phyloP scores from a whole-genome alignment of 2,329 filamentous ascomycete species.

The Pseudopyricularia cyperi region DNA sequence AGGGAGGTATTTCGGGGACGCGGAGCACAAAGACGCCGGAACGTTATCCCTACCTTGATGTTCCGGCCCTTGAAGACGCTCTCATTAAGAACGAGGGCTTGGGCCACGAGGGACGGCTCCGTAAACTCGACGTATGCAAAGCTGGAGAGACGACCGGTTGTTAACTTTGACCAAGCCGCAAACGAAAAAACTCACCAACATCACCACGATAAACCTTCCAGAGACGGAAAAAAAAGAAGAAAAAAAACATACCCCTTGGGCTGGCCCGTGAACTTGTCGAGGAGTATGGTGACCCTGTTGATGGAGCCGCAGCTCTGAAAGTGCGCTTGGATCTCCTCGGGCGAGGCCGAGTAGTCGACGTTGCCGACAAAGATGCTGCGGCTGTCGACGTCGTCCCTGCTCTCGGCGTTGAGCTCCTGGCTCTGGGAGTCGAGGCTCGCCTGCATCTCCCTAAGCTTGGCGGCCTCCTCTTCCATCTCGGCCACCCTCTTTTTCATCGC shows the following conservation, averaged over 20 bases:
- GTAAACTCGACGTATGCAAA: constrained; percentile 99
- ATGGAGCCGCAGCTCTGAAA: constrained; percentile 96
- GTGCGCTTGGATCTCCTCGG: constrained; percentile 95
- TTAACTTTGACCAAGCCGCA: too few relatives aligned
- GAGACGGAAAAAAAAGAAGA: too few relatives aligned
- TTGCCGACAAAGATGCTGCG: constrained; percentile 98
- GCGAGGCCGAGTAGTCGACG: constrained; percentile 92
- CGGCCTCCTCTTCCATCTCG: constrained; percentile 84
- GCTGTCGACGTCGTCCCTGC: constrained; percentile 89
- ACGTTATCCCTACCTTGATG: constrained; percentile 63
- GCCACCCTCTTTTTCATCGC: constrained; percentile 79
- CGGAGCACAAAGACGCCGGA: too few relatives aligned
- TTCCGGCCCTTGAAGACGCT: constrained; percentile 90
- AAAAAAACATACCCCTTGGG: constrained; percentile 72
- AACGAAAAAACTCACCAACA: too few relatives aligned
- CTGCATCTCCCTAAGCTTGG: constrained; percentile 79
- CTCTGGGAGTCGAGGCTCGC: constrained; percentile 73
- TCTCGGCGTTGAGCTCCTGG: constrained; percentile 64
- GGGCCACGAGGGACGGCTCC: constrained; percentile 82
- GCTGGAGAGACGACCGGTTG: constrained; percentile 29
- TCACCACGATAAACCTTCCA: too few relatives aligned
- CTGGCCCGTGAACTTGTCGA: constrained; percentile 97
- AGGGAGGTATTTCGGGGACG: background rate
- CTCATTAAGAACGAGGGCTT: constrained; percentile 91
- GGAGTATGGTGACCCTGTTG: constrained; percentile 91